Base-by-base conservation (phyloP, 495 filamentous ascomycete species). In the Paragyromitra xinjiangensis region DNA sequence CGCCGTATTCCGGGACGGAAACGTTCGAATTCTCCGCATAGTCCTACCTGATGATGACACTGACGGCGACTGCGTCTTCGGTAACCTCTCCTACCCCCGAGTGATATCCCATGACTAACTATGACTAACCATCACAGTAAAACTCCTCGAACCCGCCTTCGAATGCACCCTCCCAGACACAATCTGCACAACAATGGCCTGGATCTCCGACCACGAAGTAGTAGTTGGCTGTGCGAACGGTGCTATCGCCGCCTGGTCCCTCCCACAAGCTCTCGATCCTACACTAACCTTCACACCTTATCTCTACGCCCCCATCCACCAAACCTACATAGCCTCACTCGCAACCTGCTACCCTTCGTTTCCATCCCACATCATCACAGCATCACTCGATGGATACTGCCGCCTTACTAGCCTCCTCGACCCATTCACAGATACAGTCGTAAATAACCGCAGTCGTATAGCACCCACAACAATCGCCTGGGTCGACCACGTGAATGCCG, bases 181-280 rank as follows among this genome's bases (percentile, higher is more conserved):
- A 0, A 81, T 92, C 45, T 89, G 86, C 77, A 90, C 90, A 12
- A 89, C 85, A 73, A 66, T 92, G 45, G 82, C 86, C 65, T 93
- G 91, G 91, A 83, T 91, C 26, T 91, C 90, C 3, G 83, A 85
- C 9, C 88, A 84, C 58, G 85, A 88, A 59, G 84, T 93, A 64
- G 88, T 88, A n/a, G 87, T 88, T 16, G 89, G 89, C 40, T 89
- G 87, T 64, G 86, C 89, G n/a, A 88, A 89, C 71, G 91, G 91
- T 37, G 87, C 83, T 70, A 84, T 92, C 14, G 88, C 87, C 2
- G 82, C 89, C 63, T 92, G 86, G 84, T 87, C 87, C 80, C 88
- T 90, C 66, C 82, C 48, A 0, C 78, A 77, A 74, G 19, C 81
- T 81, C 40, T 81, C 80, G 53, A 74, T 1, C 48, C 71, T 0